Evolutionary conservation across 176 grass and related monocot genomes (phyloP), one percentile per base, ranked within the genome.

Genomic region (Oropetium thomaeum): DNA sequence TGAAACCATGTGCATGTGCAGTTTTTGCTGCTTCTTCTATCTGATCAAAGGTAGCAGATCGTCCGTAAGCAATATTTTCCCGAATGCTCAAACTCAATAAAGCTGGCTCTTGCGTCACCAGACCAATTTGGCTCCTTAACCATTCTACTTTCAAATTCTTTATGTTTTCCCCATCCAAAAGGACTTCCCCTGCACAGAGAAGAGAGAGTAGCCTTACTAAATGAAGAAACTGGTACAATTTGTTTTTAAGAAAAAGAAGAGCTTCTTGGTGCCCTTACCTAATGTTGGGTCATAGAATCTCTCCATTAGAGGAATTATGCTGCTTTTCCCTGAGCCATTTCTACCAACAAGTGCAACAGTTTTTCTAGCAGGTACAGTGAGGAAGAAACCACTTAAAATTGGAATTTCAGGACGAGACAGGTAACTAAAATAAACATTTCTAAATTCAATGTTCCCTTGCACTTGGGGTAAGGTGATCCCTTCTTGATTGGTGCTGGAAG

Each of bases 301-400:
- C 79, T 99, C 96, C 96, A 99, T 99, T 60, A 99, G 85, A 83
- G 96, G 96, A 84, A 99, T 99, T 84, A 99, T 99, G 81, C 96
- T 99, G 69, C 96, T 99, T 84, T 99, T 99, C 73, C 96, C 96
- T 19, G 96, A 99, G 32, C 96, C 96, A 26, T 99, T 99, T 84
- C 96, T 92, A 84, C 96, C 96, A 86, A 99, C 96, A 92, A 99
- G 91, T 74, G 96, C 96, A 76, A 99, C 92, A 42, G 96, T 92
- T 88, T 92, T 99, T 90, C 92, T 92, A 22, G 96, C 96, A 20
- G 96, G 96, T 41, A 99, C 92, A 66, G 91, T 99, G 48, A 99
- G 84, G 67, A 95, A 99, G 80, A 99, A 99, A 49, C 96, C 96
- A 74, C 96, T 99, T 87, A 99, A 70, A 80, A 99, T 99, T 62